Conservation (phyloP, 805 yeast species). For the Pichia nanzhaoensis region DNA sequence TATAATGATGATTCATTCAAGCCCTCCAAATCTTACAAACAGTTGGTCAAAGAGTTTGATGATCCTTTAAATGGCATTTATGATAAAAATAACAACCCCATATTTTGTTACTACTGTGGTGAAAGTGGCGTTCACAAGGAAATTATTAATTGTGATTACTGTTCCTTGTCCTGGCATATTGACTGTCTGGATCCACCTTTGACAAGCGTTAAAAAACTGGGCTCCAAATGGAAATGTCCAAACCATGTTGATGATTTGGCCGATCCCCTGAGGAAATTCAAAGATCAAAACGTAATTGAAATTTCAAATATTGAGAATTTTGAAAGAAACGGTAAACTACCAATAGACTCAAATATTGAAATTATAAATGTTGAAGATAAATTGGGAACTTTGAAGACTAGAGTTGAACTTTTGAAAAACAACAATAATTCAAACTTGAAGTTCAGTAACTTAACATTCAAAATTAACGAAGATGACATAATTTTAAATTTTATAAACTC, state of each 20-base stretch:
- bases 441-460: slow-evolving; percentile 39
- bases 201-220: slow-evolving; percentile 63
- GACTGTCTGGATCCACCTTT: slow-evolving; percentile 81
- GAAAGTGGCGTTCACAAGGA: slow-evolving; percentile 45
- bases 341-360: slow-evolving; percentile 47
- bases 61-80: slow-evolving; percentile 55
- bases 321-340: slow-evolving; percentile 36
- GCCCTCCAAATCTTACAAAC: slow-evolving; percentile 36
- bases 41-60: slow-evolving; percentile 38
- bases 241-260: slow-evolving; percentile 58
- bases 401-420: neutral
- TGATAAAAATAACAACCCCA: slow-evolving; percentile 62
- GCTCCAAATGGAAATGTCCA: slow-evolving; percentile 87
- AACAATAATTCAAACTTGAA: slow-evolving; percentile 11
- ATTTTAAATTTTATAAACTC: slow-evolving; percentile 61
- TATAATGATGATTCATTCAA: slow-evolving; percentile 60
- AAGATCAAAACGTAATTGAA: slow-evolving; percentile 46
- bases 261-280: slow-evolving; percentile 43
- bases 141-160: slow-evolving; percentile 74
- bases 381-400: slow-evolving; percentile 3
- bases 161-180: slow-evolving; percentile 78
- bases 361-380: slow-evolving; percentile 40
- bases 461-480: slow-evolving; percentile 63
- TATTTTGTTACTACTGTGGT: slow-evolving; percentile 72
- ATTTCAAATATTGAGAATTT: slow-evolving; percentile 36